phyloP scores from a whole-genome alignment of 331 rosid genomes.

The Stylosanthes scabra region DNA sequence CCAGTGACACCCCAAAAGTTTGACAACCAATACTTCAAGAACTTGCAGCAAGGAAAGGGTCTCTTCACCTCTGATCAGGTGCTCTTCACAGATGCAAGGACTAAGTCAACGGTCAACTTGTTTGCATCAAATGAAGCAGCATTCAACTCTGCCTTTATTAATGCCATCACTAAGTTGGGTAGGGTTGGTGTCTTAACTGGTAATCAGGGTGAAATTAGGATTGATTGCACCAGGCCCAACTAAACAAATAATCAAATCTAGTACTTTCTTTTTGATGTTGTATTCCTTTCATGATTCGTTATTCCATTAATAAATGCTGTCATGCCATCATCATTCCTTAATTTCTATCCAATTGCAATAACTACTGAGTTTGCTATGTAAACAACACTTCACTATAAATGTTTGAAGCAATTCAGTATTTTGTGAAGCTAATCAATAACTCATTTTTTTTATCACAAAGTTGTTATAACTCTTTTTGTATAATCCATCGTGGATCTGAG shows the following conservation, averaged over 20 bases:
- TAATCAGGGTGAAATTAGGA: slow-evolving; percentile 72
- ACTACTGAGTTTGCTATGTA: not conserved
- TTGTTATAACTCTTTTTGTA: too few species aligned
- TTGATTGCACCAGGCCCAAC: slow-evolving; percentile 53
- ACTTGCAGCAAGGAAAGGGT: slow-evolving; percentile 80
- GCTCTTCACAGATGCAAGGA: slow-evolving; percentile 65
- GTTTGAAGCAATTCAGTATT: too few species aligned
- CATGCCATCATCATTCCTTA: not conserved
- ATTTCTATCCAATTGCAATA: not conserved
- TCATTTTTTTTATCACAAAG: too few species aligned
- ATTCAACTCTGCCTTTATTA: slow-evolving; percentile 62
- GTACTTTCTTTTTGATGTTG: not conserved
- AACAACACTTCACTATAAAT: too few species aligned
- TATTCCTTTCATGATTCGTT: slow-evolving; percentile 25
- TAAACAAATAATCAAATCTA: slow-evolving; percentile 23
- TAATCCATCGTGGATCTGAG: too few species aligned
- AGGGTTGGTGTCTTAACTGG: slow-evolving; percentile 75
- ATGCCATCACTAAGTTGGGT: slow-evolving; percentile 84
- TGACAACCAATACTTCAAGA: slow-evolving; percentile 85
- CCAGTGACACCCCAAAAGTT: slow-evolving; percentile 66
- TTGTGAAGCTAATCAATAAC: too few species aligned
- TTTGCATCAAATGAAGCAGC: slow-evolving; percentile 72
- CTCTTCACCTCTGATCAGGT: slow-evolving; percentile 81
- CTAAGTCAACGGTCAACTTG: slow-evolving; percentile 65
- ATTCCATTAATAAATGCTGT: slow-evolving; percentile 27